Evolutionary conservation across 768 basidiomycete genomes (phyloP).

Genomic region (Pisolithus orientalis): DNA sequence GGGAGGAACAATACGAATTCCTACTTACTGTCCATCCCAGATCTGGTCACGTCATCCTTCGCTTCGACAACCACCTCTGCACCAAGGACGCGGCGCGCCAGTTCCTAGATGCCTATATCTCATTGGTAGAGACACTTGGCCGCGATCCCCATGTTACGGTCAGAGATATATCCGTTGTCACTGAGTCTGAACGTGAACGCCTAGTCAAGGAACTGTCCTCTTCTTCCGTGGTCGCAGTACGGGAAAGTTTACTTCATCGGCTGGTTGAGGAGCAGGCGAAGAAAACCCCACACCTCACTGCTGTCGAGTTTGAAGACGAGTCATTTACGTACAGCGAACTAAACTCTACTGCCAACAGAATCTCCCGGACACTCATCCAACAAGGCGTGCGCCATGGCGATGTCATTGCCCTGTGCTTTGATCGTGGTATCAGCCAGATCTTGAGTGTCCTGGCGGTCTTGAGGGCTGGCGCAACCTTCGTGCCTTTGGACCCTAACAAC

Average conservation of each 20-base stretch:
- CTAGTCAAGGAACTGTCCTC: conserved; percentile 24
- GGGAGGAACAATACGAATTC: conserved; percentile 20
- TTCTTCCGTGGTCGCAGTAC: conserved; percentile 4
- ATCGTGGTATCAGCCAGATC: conserved; percentile 23
- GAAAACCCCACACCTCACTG: conserved; percentile 16
- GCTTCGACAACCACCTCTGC: conserved; percentile 25
- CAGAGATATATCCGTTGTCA: conserved; percentile 10
- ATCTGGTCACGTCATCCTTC: conserved; percentile 19
- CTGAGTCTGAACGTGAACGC: conserved; percentile 6
- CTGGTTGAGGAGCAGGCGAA: conserved; percentile 9
- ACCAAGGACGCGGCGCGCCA: conserved; percentile 23
- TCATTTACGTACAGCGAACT: conserved; percentile 27
- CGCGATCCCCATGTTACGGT: conserved; percentile 5
- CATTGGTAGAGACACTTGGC: conserved; percentile 20
- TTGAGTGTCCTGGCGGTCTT: conserved; percentile 26
- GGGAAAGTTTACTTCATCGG: conserved; percentile 8
- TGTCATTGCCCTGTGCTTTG: conserved; percentile 23
- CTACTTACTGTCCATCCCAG: conserved; percentile 20
- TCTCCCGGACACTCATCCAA: conserved; percentile 22
- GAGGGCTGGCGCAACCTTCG: conserved; percentile 24
- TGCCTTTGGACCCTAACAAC: conserved; percentile 24
- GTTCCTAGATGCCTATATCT: conserved; percentile 25
- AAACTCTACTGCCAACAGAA: conserved; percentile 26
- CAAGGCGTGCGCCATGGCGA: conserved; percentile 21
- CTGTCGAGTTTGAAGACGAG: conserved; percentile 24